Conservation (phyloP, 768 basidiomycete species). For the Mycena albidolilacea region DNA sequence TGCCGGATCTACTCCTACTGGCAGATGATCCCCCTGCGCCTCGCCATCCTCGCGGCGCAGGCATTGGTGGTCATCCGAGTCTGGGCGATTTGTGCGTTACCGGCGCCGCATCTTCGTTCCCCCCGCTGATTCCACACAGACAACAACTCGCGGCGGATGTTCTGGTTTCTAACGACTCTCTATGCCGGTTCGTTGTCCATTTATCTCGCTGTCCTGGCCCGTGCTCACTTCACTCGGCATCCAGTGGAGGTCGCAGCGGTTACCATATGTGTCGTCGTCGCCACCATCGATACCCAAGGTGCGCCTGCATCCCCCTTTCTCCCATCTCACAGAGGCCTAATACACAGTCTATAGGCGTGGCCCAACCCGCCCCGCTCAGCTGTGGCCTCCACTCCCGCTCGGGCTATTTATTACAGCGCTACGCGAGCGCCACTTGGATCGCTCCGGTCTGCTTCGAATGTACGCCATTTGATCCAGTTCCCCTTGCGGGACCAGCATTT, state of each 20-base stretch:
- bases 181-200: constrained; percentile 9
- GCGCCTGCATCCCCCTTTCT: neutral
- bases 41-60: constrained; percentile 38
- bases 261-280: constrained; percentile 3
- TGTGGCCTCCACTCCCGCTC: constrained; percentile 28
- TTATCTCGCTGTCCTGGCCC: neutral
- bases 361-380: constrained; percentile 30
- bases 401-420: constrained; percentile 13
- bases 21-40: constrained; percentile 39
- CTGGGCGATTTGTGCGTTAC: constrained; percentile 38
- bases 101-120: neutral
- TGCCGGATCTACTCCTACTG: constrained; percentile 36
- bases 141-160: constrained; percentile 36
- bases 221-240: neutral
- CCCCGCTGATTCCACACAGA: constrained; percentile 2
- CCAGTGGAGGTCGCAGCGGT: constrained; percentile 26
- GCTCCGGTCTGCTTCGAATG: constrained; percentile 40
- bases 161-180: constrained; percentile 21
- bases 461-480: constrained; percentile 3
- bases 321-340: neutral
- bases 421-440: constrained; percentile 37
- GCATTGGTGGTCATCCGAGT: constrained; percentile 36
- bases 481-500: too few relatives aligned
- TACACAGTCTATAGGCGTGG: neutral
- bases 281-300: constrained; percentile 34